phyloP scores from a whole-genome alignment of 768 basidiomycete genomes.

The Cantharellus anzutake region DNA sequence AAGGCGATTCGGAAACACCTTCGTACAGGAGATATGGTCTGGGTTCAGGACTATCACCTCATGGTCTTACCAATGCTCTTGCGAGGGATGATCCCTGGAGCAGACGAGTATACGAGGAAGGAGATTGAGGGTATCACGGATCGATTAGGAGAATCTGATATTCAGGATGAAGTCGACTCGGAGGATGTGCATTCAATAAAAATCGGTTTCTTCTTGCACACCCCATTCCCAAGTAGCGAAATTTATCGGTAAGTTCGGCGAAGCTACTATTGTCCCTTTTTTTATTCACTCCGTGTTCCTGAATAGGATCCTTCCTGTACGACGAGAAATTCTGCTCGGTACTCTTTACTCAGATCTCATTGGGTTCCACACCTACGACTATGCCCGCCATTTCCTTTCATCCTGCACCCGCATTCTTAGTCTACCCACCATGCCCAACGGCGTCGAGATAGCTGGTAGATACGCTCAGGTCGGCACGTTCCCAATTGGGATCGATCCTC shows the following conservation, averaged over 20 bases:
- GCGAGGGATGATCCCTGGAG: constrained; percentile 72
- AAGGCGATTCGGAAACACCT: constrained; percentile 68
- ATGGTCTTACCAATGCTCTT: constrained; percentile 96
- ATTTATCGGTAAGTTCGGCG: constrained; percentile 60
- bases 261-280: constrained; percentile 5
- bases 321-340: constrained; percentile 92
- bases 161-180: constrained; percentile 24
- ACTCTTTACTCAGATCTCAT: constrained; percentile 92
- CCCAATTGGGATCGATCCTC: constrained; percentile 95
- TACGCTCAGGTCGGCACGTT: constrained; percentile 96
- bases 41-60: constrained; percentile 97
- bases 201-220: constrained; percentile 97
- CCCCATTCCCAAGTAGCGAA: constrained; percentile 93
- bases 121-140: constrained; percentile 58
- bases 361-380: constrained; percentile 99
- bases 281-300: constrained; percentile 1
- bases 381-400: constrained; percentile 97
- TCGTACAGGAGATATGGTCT: constrained; percentile 80
- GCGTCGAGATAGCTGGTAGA: constrained; percentile 88
- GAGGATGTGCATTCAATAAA: constrained; percentile 31
- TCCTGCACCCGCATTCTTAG: constrained; percentile 93
- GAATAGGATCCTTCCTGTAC: constrained; percentile 79
- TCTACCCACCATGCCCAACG: constrained; percentile 93
- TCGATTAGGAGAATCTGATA: constrained; percentile 10
- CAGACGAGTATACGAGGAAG: constrained; percentile 30